Percentiles rank a stretch among this genome's conserved stretches.
These are phyloP conservation scores for Cerrena zonata DNA, from an alignment of 1,284 basidiomycete species.

Conservation along the genomic window DNA sequence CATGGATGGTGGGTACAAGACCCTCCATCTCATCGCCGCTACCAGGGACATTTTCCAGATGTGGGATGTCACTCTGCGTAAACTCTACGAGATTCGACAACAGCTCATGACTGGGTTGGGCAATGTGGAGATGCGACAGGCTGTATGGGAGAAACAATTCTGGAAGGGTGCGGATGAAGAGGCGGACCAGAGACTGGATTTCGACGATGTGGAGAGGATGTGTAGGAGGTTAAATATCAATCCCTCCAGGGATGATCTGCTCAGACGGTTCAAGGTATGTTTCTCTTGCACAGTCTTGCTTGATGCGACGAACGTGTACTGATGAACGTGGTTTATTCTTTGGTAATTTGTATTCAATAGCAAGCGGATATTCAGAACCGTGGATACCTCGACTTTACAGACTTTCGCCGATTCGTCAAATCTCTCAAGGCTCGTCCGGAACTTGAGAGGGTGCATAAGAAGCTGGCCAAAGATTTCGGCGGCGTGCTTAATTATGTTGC, in stretches of 20 bases:
- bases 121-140: slow-evolving; percentile 59
- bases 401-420: slow-evolving; percentile 84
- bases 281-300: background rate
- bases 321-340: background rate
- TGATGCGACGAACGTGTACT: background rate
- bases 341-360: slow-evolving; percentile 39
- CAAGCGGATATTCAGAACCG: slow-evolving; percentile 64
- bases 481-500: slow-evolving; percentile 46
- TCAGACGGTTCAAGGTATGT: slow-evolving; percentile 61
- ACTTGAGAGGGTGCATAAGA: slow-evolving; percentile 62
- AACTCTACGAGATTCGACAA: slow-evolving; percentile 55
- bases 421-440: slow-evolving; percentile 80
- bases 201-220: slow-evolving; percentile 71
- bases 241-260: slow-evolving; percentile 56
- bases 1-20: slow-evolving; percentile 80
- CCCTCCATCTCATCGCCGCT: slow-evolving; percentile 81
- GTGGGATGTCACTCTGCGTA: slow-evolving; percentile 61
- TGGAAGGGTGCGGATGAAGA: slow-evolving; percentile 71
- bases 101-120: slow-evolving; percentile 66
- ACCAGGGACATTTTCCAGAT: slow-evolving; percentile 64
- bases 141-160: slow-evolving; percentile 77
- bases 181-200: slow-evolving; percentile 60
- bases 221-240: slow-evolving; percentile 75
- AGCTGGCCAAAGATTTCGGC: slow-evolving; percentile 36
- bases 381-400: slow-evolving; percentile 73